Evolutionary conservation across 2,329 filamentous ascomycete species (phyloP).

Genomic region (Massarina eburnea): DNA sequence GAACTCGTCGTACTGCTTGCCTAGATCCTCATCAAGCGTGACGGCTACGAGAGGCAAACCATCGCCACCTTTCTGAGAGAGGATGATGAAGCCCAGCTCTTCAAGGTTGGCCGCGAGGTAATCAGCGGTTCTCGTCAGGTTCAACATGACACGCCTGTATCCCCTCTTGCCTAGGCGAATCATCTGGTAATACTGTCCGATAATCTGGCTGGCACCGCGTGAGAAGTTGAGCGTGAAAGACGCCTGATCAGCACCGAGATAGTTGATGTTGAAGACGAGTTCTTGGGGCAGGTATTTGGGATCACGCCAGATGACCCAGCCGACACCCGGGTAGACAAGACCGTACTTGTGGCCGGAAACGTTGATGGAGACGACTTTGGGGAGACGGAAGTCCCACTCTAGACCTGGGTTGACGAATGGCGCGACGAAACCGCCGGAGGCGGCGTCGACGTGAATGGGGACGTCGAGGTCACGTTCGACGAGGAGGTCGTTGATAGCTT

Average conservation of each 20-base stretch:
- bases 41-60: constrained; percentile 91
- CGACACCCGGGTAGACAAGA: constrained; percentile 80
- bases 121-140: constrained; percentile 86
- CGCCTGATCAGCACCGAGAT: constrained; percentile 90
- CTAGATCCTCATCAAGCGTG: constrained; percentile 64
- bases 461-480: constrained; percentile 73
- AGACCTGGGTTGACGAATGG: constrained; percentile 85
- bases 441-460: constrained; percentile 92
- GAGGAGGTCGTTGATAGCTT: constrained; percentile 86
- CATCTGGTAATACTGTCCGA: constrained; percentile 96
- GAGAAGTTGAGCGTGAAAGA: constrained; percentile 98
- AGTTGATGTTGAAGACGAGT: constrained; percentile 99
- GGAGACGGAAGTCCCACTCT: constrained; percentile 88
- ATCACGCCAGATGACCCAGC: constrained; percentile 88
- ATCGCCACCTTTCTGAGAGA: constrained; percentile 75
- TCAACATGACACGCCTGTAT: constrained; percentile 90
- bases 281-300: constrained; percentile 72
- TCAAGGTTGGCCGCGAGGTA: constrained; percentile 77
- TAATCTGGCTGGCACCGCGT: constrained; percentile 90
- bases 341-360: constrained; percentile 90
- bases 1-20: constrained; percentile 59
- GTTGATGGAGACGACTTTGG: constrained; percentile 91
- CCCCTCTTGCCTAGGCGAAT: constrained; percentile 92
- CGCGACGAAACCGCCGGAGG: constrained; percentile 87
- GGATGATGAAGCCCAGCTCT: constrained; percentile 79